Conservation (phyloP, 1,139 yeast species). For the Taiozyma sp. region DNA sequence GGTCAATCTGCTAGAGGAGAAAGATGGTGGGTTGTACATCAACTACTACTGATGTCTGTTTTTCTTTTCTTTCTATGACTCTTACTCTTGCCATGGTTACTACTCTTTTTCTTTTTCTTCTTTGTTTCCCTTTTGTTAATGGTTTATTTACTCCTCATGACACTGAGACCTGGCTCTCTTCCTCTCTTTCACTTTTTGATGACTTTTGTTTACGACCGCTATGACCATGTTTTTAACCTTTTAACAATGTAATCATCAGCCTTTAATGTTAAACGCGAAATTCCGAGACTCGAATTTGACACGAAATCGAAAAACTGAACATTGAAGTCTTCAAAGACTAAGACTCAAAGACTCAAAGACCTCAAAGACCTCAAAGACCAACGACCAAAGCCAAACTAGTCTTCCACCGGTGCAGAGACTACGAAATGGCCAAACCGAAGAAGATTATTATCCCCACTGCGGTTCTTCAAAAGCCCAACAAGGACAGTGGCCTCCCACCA, state of each 20-base stretch:
- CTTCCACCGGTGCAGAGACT: not conserved
- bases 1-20: constrained; percentile 39
- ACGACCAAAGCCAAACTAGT: no score
- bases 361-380: not conserved
- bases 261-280: not conserved
- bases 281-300: not conserved
- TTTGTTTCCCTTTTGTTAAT: no score
- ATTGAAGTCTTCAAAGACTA: no score
- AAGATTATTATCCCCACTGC: constrained; percentile 1
- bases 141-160: not conserved
- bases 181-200: not conserved
- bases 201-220: constrained; percentile 5
- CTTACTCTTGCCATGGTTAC: no score
- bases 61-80: no score
- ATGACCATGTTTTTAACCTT: constrained; percentile 1
- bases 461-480: not conserved
- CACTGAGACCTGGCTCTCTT: not conserved
- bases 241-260: no score
- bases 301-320: not conserved
- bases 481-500: constrained; percentile 2
- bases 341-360: no score
- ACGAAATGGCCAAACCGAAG: constrained; percentile 9
- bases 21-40: constrained; percentile 33
- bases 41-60: constrained; percentile 19
- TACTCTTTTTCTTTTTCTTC: not conserved